Evolutionary conservation across 179 eudicot species (phyloP).

Genomic region (Spinacia oleracea): DNA sequence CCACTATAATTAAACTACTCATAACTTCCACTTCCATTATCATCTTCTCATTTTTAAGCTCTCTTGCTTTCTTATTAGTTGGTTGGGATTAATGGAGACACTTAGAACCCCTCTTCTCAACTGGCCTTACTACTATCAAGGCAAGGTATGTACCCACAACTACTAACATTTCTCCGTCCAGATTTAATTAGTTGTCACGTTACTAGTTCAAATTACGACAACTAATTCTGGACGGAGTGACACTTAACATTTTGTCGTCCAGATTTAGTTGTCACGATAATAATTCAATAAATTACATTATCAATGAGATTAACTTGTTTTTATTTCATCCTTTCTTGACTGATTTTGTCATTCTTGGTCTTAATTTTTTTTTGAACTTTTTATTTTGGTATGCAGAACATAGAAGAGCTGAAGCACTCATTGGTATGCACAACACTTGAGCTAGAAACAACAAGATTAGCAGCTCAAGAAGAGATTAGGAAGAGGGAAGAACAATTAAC

Average conservation of each 20-base stretch:
- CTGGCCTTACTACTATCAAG: slow-evolving; percentile 35
- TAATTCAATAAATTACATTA: too few species aligned
- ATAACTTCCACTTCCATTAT: slow-evolving; percentile 14
- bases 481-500: slow-evolving; percentile 48
- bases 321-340: not conserved
- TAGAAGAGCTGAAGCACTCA: slow-evolving; percentile 62
- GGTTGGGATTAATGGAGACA: slow-evolving; percentile 14
- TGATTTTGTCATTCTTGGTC: not conserved
- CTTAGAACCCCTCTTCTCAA: slow-evolving; percentile 28
- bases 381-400: slow-evolving; percentile 38
- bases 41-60: not conserved
- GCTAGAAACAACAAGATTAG: slow-evolving; percentile 57
- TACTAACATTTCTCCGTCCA: not conserved
- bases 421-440: slow-evolving; percentile 51
- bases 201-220: not conserved
- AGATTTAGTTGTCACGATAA: too few species aligned
- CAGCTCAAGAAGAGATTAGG: slow-evolving; percentile 58
- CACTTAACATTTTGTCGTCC: too few species aligned
- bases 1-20: not conserved
- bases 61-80: not conserved
- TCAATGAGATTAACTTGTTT: not conserved
- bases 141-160: slow-evolving; percentile 16
- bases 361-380: not conserved
- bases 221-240: too few species aligned
- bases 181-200: not conserved